Conservation (phyloP, 352 stramenopile genomes). For the Phytopythium helicoides region DNA sequence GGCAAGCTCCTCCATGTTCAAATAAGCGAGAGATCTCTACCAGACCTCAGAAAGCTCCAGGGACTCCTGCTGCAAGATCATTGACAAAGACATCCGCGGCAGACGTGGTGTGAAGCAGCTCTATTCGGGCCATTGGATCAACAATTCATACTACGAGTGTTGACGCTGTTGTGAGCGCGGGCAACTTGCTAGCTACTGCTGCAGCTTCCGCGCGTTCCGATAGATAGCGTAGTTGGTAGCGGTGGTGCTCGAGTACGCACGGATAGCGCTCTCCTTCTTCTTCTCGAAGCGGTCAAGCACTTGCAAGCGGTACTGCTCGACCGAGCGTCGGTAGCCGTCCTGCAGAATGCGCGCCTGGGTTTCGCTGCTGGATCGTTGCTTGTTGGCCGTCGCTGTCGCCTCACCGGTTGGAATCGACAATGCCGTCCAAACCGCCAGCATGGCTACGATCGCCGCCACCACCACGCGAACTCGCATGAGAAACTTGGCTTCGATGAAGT, state of each 20-base stretch:
- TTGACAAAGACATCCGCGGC: too few species aligned
- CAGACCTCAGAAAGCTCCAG: too few species aligned
- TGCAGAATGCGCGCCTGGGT: not conserved
- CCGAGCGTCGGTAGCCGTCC: not conserved
- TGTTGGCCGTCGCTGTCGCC: not conserved
- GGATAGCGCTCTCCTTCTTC: not conserved
- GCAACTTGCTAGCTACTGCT: too few species aligned
- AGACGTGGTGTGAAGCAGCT: too few species aligned
- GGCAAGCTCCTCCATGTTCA: not conserved
- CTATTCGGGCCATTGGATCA: too few species aligned
- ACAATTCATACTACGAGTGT: too few species aligned
- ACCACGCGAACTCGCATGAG: not conserved
- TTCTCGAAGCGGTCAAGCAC: not conserved
- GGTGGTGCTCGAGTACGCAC: not conserved
- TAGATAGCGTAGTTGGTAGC: conserved; percentile 6
- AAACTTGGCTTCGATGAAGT: not conserved
- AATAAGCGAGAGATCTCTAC: not conserved
- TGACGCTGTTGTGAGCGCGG: too few species aligned
- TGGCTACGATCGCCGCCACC: not conserved
- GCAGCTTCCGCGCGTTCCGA: not conserved
- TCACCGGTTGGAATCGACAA: not conserved
- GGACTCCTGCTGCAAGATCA: too few species aligned
- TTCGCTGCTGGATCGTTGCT: not conserved
- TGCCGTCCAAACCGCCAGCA: conserved; percentile 1
- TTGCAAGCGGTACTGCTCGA: conserved; percentile 1